phyloP scores from a whole-genome alignment of 2,329 filamentous ascomycete genomes.

The Escovopsis sp. region DNA sequence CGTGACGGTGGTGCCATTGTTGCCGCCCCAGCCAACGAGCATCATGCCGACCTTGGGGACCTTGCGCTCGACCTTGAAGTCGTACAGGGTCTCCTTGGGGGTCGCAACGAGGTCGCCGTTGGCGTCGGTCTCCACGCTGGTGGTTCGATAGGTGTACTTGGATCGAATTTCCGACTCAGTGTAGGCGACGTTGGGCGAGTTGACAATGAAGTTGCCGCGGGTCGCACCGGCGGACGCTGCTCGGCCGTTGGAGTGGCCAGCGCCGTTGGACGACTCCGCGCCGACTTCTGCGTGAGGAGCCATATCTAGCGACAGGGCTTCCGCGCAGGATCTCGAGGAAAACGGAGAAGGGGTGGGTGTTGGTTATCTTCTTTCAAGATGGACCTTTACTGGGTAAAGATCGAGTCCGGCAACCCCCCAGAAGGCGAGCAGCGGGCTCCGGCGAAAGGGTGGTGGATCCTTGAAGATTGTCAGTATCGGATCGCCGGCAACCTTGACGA shows the following conservation, averaged over 20 bases:
- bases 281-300: conserved; percentile 72
- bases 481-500: background rate
- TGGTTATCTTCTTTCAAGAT: conserved; percentile 16
- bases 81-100: conserved; percentile 79
- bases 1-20: conserved; percentile 95
- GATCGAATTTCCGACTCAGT: conserved; percentile 77
- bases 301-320: conserved; percentile 44
- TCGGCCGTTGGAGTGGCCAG: conserved; percentile 32
- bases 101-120: conserved; percentile 69
- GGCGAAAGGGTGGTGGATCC: conserved; percentile 91
- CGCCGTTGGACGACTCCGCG: conserved; percentile 44
- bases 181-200: conserved; percentile 87
- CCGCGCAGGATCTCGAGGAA: conserved; percentile 10
- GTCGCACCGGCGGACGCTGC: conserved; percentile 33
- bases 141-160: conserved; percentile 95
- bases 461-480: conserved; percentile 25
- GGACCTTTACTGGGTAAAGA: conserved; percentile 40
- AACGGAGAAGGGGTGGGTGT: conserved; percentile 8
- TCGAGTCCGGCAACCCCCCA: conserved; percentile 64
- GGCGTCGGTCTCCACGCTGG: conserved; percentile 55
- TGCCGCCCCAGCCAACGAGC: conserved; percentile 95
- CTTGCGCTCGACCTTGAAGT: conserved; percentile 95
- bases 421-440: conserved; percentile 85
- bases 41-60: conserved; percentile 91
- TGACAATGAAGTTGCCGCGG: conserved; percentile 65